Evolutionary conservation across 2,329 filamentous ascomycete species (phyloP), one percentile per base, ranked within the genome.

Genomic region (Xylariaceae sp.): DNA sequence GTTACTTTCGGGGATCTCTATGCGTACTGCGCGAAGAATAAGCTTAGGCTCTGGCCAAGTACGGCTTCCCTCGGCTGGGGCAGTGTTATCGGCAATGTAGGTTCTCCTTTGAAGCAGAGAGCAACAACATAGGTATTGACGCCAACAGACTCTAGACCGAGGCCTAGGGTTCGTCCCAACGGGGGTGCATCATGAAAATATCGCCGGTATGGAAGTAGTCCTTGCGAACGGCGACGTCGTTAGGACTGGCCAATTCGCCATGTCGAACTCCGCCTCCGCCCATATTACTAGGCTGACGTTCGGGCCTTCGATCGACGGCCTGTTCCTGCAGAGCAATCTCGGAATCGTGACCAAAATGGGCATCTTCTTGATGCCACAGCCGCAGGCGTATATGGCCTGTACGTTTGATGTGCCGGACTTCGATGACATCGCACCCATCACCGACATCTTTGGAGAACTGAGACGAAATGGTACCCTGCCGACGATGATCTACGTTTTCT

Each of bases 291-390:
- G 74, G 51, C 69, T 73, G 56, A 72, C 68, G 6, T 78, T 75
- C 56, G 75, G 75, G 0, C 76, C 76, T 4, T 72, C 72, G 1
- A 69, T 77, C 41, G 76, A 78, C 47, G 78, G 78, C 0, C 73
- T 84, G 2, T 84, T 84, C 64, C 68, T 79, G 1, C 80, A 84
- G 63, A 78, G 75, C 14, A 82, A 81, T 53, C 70, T 83, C 6
- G 81, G 81, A 2, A 78, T 84, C 21, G 79, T 83, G 4, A 81
- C 79, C 3, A 84, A 84, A 64, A 78, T 85, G 72, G 80, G 80
- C 0, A 74, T 84, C 49, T 71, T 70, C 62, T 54, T 75, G 48
- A 73, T 70, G 12, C 71, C 72, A 3, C 72, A 74, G 54, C 74
- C 77, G 5, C 73, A 79, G 58, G 75, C 77, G 0, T 80, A 72